phyloP scores from a whole-genome alignment of 495 filamentous ascomycete species.

The Aspergillus asperescens region DNA sequence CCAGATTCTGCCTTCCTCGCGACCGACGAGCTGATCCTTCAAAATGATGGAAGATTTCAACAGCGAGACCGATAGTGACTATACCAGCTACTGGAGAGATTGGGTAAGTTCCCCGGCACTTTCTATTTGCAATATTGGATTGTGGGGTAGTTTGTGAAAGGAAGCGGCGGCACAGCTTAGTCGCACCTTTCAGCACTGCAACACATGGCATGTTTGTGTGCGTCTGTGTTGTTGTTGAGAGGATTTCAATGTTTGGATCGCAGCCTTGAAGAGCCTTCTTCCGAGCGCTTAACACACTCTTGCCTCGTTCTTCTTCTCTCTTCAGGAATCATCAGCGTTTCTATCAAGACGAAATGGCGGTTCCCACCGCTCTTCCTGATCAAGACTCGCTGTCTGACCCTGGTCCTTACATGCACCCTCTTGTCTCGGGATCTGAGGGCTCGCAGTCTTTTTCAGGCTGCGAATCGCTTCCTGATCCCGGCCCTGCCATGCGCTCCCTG shows the following conservation, averaged over 20 bases:
- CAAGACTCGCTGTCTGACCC: slow-evolving; percentile 3
- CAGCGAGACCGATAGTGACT: slow-evolving; percentile 97
- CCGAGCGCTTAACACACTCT: background rate
- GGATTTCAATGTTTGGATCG: background rate
- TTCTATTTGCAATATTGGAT: background rate
- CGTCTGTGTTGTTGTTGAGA: background rate
- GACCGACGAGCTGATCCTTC: slow-evolving; percentile 3
- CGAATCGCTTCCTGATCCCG: background rate
- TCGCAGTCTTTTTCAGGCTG: background rate
- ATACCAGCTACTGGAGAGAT: slow-evolving; percentile 98
- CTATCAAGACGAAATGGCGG: background rate
- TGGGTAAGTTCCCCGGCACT: slow-evolving; percentile 64
- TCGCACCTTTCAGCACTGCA: background rate
- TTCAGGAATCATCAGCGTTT: background rate
- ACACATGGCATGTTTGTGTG: too few relatives aligned
- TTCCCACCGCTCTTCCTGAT: background rate
- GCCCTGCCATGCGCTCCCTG: background rate
- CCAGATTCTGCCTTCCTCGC: slow-evolving; percentile 1
- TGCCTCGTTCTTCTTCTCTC: background rate
- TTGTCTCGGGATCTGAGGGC: background rate
- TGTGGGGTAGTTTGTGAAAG: slow-evolving; percentile 5
- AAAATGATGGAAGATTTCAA: slow-evolving; percentile 86
- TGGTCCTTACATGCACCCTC: background rate
- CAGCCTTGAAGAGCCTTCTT: background rate
- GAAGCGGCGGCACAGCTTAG: background rate